Base-by-base conservation (phyloP, 495 filamentous ascomycete genomes). In the Lophiotrema nucula region DNA sequence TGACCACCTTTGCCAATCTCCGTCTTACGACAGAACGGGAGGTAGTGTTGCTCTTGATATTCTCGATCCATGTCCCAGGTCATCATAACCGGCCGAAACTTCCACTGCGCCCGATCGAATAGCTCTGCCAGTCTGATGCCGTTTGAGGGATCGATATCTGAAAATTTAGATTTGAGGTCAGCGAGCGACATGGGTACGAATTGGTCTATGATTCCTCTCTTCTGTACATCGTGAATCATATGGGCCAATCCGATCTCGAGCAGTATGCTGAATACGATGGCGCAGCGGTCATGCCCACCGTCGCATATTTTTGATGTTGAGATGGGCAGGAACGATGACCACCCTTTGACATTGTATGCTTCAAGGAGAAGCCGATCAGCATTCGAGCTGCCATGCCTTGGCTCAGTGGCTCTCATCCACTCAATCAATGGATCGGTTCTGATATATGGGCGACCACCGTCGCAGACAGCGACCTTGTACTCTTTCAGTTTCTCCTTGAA, bases 211-310 rank as follows among this genome's bases (percentile, higher is more conserved):
- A 68, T 55, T 2, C 22, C 16, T 26, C 53, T 52, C 43, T 24
- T 54, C 6, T n/a, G 25, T 11, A 53, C 18, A 16, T 11, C 4
- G 15, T 68, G 37, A 39, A 73, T 67, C 22, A 71, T 47, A 31
- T 68, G 26, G 27, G 71, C 71, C 16, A 48, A 50, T 16, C 47
- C 53, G 38, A 72, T 46, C 15, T 67, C 53, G 13, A 70, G 67
- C 25, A 73, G 67, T 28, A 71, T 73, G 33, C 65, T 56, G 46
- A 74, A 72, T 0, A 74, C 68, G 16, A 71, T 58, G 12, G 72
- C 28, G 31, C 63, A 62, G 38, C 53, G 25, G 21, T 66, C 28
- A 5, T 42, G 26, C 3, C 47, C 55, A 3, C 18, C 16, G 22
- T 43, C 37, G 15, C 11, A 48, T 21, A 58, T 43, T 25, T 21